These are phyloP conservation scores for Trypanosoma avium DNA, from an alignment of 208 protist species.

Conservation along the genomic window DNA sequence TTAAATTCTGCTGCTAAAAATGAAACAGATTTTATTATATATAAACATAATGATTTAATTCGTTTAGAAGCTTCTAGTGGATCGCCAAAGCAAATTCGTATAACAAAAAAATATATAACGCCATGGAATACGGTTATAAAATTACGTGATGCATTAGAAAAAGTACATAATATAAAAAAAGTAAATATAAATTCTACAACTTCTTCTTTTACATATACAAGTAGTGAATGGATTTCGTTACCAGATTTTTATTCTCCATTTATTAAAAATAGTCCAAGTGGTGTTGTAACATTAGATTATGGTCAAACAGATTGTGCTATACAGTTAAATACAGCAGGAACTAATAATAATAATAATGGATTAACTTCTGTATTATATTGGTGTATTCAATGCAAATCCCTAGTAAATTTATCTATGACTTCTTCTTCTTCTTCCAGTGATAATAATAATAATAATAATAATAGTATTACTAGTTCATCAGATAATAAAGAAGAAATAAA, in stretches of 20 bases:
- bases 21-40: slow-evolving; percentile 8
- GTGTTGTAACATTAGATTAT: background rate
- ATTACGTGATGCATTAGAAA: slow-evolving; percentile 4
- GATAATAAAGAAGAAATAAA: background rate
- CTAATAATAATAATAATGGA: background rate
- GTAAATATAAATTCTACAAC: background rate
- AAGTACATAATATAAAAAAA: background rate
- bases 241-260: slow-evolving; percentile 22
- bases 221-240: slow-evolving; percentile 18
- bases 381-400: slow-evolving; percentile 16
- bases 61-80: background rate
- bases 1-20: slow-evolving; percentile 10
- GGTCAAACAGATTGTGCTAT: slow-evolving; percentile 5
- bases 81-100: background rate
- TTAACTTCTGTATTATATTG: slow-evolving; percentile 12
- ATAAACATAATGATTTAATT: slow-evolving; percentile 5
- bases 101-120: background rate
- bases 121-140: background rate
- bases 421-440: background rate
- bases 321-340: slow-evolving; percentile 13
- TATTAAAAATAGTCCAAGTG: slow-evolving; percentile 15
- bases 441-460: background rate
- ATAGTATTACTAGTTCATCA: background rate
- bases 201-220: slow-evolving; percentile 1
- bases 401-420: slow-evolving; percentile 8